Evolutionary conservation across 768 basidiomycete genomes (phyloP), one percentile per base, ranked within the genome.

Genomic region (Cyclocybe cylindracea): DNA sequence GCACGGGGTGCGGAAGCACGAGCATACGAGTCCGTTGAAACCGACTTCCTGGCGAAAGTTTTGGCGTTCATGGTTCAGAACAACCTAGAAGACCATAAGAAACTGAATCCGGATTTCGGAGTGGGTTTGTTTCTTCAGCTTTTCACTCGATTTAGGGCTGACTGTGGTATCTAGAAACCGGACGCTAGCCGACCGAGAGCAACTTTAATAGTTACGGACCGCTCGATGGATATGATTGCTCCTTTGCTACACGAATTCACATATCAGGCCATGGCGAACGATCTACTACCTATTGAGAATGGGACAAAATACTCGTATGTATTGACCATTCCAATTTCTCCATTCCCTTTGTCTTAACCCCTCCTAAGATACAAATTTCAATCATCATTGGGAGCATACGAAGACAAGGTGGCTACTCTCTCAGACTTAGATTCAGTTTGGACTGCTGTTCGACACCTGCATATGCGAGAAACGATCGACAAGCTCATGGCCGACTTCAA

Each of bases 261-360:
- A 16, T 99, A 98, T 68, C 97, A 98, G 69, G 96, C 97, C 0
- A 99, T 99, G 97, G 89, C 89, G 44, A 94, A 94, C 60, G 97
- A 99, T 68, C 70, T 99, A 14, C 78, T 99, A 5, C 87, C 87
- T 13, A 91, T 99, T 46, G 82, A 93, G 50, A 85, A 92, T 54
- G 96, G 95, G 19, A 78, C 77, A 7, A 87, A 81, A 69, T 98
- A 98, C 70, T 85, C 82, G 94, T 96, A 58, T 50, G 92, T 77
- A 13, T 5, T 51, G 18, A 44, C 64, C 54, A 9, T 44, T 44
- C 29, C 13, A 54, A 29, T 10, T 37, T 34, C n/a, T 53, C 38
- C 40, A 33, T 10, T 39, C 11, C 33, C 3, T 44, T 46, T 29
- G 34, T 19, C 52, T 42, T 37, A 32, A 34, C 7, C 10, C 29